Conservation (phyloP, 2,329 filamentous ascomycete species). For the Exophiala spinifera region DNA sequence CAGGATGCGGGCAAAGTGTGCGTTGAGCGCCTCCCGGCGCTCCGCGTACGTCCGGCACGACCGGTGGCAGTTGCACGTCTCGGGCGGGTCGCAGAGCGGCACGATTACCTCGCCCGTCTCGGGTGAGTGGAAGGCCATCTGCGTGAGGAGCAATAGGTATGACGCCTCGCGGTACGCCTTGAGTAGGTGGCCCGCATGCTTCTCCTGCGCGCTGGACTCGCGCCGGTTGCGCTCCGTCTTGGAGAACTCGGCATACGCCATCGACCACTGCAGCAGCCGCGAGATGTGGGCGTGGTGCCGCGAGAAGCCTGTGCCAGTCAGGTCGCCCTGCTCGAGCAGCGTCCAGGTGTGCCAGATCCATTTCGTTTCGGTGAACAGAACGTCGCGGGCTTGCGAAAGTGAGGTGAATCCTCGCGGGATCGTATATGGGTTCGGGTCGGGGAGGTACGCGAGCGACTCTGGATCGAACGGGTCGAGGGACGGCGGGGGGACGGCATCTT, state of each 20-base stretch:
- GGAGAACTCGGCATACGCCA: conserved; percentile 27
- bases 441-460: neutral
- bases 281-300: conserved; percentile 26
- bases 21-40: conserved; percentile 25
- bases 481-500: conserved; percentile 1
- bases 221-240: conserved; percentile 13
- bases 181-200: conserved; percentile 16
- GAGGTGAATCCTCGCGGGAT: conserved; percentile 23
- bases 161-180: conserved; percentile 24
- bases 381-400: conserved; percentile 27
- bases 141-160: conserved; percentile 23
- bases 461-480: conserved; percentile 7
- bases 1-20: conserved; percentile 26
- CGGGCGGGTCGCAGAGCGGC: conserved; percentile 23
- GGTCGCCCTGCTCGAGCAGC: conserved; percentile 18
- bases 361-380: conserved; percentile 26
- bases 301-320: conserved; percentile 15
- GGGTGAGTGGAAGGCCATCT: conserved; percentile 26
- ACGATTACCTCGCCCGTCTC: conserved; percentile 24
- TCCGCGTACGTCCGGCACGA: conserved; percentile 24
- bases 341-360: conserved; percentile 29
- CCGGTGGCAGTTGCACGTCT: conserved; percentile 23
- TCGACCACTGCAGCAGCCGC: conserved; percentile 27
- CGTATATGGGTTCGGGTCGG: conserved; percentile 17
- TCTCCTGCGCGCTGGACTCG: conserved; percentile 1